Evolutionary conservation across 257 asterid species (phyloP), one percentile per base, ranked within the genome.

Genomic region (Primulina huaijiensis): DNA sequence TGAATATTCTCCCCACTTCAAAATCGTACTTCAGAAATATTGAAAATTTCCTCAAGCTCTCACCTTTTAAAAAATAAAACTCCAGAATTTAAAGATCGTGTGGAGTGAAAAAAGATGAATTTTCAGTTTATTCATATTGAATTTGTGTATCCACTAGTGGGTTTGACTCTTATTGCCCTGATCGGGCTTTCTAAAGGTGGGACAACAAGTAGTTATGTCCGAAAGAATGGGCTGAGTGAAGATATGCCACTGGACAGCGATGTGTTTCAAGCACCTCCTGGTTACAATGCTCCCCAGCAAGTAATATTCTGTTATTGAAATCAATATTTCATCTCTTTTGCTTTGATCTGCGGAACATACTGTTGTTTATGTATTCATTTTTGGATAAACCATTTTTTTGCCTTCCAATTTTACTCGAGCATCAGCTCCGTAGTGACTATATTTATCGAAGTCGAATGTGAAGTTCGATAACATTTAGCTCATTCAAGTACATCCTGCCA

Each of bases 171-270:
- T 30, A 19, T 68, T 52, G 17, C 62, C 50, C 10, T 38, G 8
- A 10, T 63, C 60, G 56, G 61, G 77, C 37, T 72, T 2, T 70
- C 80, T 60, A 71, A 80, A 43, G 88, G 67, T 62, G 92, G 95
- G 60, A 62, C 72, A 1, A 84, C 82, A 5, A 78, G 88, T 65
- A 68, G 64, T 43, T 86, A 77, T 72, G 75, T 71, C 53, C 76
- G 90, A 71, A 74, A 60, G n/a, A 65, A 59, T 70, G 80, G 71
- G 55, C 25, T 63, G 43, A 77, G 79, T 70, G 38, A 35, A 57
- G 92, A 86, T 81, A 86, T 88, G 95, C 86, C 87, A 4, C 56
- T 82, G 35, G 87, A 88, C 19, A 84, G 92, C 68, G 90, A 88
- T 72, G 92, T 81, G 38, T 88, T 88, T 57, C 52, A 29, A 12